These are phyloP conservation scores for Entelexis sorbosivorans DNA, from an alignment of 1,139 yeast genomes.

Conservation along the genomic window DNA sequence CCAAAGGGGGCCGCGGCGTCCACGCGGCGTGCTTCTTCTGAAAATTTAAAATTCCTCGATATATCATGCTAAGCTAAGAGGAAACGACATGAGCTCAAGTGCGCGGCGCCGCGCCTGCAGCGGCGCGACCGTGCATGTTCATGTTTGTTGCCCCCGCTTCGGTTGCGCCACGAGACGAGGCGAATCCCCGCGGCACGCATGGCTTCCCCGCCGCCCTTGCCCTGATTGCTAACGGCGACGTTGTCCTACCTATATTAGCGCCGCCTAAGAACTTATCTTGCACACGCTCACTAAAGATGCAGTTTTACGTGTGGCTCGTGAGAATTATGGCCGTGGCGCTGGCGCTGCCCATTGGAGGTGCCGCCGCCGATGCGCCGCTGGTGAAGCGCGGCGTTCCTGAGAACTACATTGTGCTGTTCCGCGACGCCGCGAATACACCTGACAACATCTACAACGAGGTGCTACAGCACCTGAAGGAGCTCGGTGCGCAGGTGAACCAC, in stretches of 20 bases:
- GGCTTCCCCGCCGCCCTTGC: neutral
- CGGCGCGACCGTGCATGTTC: neutral
- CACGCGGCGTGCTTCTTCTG: no score
- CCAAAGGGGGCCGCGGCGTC: no score
- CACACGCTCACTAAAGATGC: neutral
- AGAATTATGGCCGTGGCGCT: neutral
- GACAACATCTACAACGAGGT: constrained; percentile 28
- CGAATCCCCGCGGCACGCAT: neutral
- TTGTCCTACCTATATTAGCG: neutral
- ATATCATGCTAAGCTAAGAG: no score
- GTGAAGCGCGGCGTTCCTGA: neutral
- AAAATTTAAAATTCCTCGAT: no score
- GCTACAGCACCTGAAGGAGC: constrained; percentile 28
- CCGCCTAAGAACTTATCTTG: neutral
- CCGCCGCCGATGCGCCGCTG: neutral
- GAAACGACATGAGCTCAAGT: no score
- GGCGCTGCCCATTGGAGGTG: constrained; percentile 1
- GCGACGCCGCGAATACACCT: constrained; percentile 31
- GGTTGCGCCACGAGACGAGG: neutral
- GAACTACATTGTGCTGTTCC: constrained; percentile 30
- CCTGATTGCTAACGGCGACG: neutral
- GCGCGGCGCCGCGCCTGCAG: no score
- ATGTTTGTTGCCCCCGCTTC: neutral
- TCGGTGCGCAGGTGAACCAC: constrained; percentile 35
- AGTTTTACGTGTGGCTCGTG: neutral